A percentile compares a stretch with the other conserved stretches of the same genome.
phyloP scores from a whole-genome alignment of 202 grass and related monocot species.

The Musa balbisiana region DNA sequence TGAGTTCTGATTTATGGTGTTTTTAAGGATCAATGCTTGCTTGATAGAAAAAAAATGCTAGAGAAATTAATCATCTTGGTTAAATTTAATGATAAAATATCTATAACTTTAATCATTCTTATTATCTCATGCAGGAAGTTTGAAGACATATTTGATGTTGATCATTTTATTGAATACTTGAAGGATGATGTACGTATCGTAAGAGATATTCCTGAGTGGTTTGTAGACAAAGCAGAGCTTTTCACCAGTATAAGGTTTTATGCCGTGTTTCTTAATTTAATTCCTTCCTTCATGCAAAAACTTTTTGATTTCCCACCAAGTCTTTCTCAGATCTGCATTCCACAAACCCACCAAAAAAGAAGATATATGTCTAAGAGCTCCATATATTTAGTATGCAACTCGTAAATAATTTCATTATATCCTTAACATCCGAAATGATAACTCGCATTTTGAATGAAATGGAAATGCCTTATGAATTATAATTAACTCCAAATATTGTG shows the following conservation, averaged over 20 bases:
- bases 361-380: too few relatives aligned
- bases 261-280: slow-evolving; percentile 10
- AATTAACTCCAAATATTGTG: too few relatives aligned
- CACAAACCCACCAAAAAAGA: too few relatives aligned
- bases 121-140: slow-evolving; percentile 68
- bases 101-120: background rate
- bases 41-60: background rate
- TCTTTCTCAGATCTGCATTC: too few relatives aligned
- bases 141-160: slow-evolving; percentile 95
- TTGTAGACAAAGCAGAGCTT: slow-evolving; percentile 89
- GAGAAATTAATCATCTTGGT: background rate
- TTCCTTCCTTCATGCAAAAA: background rate
- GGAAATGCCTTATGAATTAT: too few relatives aligned
- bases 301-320: too few relatives aligned
- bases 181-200: slow-evolving; percentile 91
- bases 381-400: too few relatives aligned
- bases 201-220: slow-evolving; percentile 94
- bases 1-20: background rate
- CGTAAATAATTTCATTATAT: too few relatives aligned
- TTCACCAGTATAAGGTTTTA: slow-evolving; percentile 98
- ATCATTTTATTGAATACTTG: slow-evolving; percentile 94
- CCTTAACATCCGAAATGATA: too few relatives aligned
- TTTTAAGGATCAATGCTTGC: background rate
- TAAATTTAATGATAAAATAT: background rate
- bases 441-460: too few relatives aligned